Base-by-base conservation (phyloP, 225 moss, liverwort and hornwort genomes). In the Marchantia polymorpha region DNA sequence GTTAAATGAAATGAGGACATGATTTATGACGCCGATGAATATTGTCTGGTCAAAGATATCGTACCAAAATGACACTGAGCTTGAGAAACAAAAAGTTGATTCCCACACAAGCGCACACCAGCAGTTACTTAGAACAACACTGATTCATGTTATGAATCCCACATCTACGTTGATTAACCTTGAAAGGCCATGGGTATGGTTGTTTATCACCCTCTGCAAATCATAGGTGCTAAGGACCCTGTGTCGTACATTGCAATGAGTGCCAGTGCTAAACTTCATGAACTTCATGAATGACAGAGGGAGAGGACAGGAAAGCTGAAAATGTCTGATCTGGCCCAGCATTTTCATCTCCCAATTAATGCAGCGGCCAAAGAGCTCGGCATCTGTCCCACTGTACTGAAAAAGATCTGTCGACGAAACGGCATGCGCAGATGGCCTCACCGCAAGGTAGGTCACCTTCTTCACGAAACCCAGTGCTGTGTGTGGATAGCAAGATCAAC, bases 401-500 rank as follows among this genome's bases (percentile, higher is more conserved):
- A 99, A 78, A 99, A 99, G 83, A 99, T 99, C 64, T 99, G 97
- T 83, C 90, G 97, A 20, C 92, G 97, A 30, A 99, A 99, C 85
- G 97, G 97, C 84, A 99, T 99, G 97, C 94, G 97, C 64, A 90
- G 97, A 89, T 99, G 97, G 97, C 97, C 97, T 79, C 97, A 99
- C 84, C 93, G 95, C 73, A 99, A 99, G 93, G 97, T 99, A 69
- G 84, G 80, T 39, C 52, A 31, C 73, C n/a, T 3, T 23, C 64
- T 39, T 39, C 39, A 39, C 39, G 39, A 5, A 39, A 39, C 39
- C 39, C 5, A 39, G 3, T 39, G 39, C 39, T 39, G 39, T 39
- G 39, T 2, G 39, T 39, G 39, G 39, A 39, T 39, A 39, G 39
- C 39, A 39, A 39, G 39, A 39, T 39, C 39, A 39, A 39, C 39